Evolutionary conservation across 176 grass and related monocot genomes (phyloP), one percentile per base, ranked within the genome.

Genomic region (Pontederia paniculata): DNA sequence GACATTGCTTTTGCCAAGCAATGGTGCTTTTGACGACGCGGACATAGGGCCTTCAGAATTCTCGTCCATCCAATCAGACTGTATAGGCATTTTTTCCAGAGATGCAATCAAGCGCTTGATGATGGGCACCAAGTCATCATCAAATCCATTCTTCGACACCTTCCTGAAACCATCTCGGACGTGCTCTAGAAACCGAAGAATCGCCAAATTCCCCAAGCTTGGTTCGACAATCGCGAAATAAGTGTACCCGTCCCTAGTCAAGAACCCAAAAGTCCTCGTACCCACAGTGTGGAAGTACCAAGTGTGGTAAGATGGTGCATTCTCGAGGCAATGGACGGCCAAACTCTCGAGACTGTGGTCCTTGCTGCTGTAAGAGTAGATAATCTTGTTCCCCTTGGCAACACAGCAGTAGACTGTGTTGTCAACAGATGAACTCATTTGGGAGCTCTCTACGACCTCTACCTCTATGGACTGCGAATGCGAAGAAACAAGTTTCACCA

Each of bases 281-380:
- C 58, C 68, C 42, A 78, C 68, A 52, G 82, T 89, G 79, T 89
- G 90, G 63, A 86, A 88, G 69, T 78, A 81, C 90, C 85, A 96
- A 17, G 5, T 21, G 71, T 96, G 90, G 79, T 82, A 73, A 49
- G 52, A 44, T 9, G 82, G 82, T 8, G 73, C 53, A n/a, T 76
- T 70, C 31, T 76, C 76, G 48, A 96, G 79, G 72, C 90, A 96
- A 21, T 69, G 67, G 65, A 51, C 54, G 0, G 79, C 68, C 9
- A 89, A 62, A 3, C 20, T 47, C 14, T 76, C 73, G 19, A 78
- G 60, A 8, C 84, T 74, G 43, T 54, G 21, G 53, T 48, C 76
- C 3, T 71, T 72, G 53, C 49, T 67, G 17, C 81, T 81, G 20
- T 69, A 69, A 12, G 42, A 47, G 18, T 45, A 55, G 11, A 69